Base-by-base conservation (phyloP, 495 filamentous ascomycete species). In the Penicillium samsonianum region DNA sequence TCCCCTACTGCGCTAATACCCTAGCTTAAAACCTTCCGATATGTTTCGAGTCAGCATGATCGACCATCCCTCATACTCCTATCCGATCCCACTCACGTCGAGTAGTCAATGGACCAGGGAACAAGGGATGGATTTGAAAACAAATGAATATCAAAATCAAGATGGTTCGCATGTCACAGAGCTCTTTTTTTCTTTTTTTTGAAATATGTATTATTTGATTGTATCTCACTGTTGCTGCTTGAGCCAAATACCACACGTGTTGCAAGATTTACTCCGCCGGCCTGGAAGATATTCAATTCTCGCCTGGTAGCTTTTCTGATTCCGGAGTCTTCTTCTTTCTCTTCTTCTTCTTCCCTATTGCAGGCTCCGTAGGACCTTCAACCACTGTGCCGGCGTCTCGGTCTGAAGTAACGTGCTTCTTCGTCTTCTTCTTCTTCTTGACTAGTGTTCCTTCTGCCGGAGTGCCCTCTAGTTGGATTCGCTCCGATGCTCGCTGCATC, bases 401-500 rank as follows among this genome's bases (percentile, higher is more conserved):
- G 5, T 11, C 25, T 17, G 23, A 12, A 43, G 44, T 28, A 46
- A 31, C 45, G 8, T 44, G 40, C 51, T 59, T 62, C 37, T 65
- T 75, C 11, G 77, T 74, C 68, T 81, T 84, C 68, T 84, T 87
- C 74, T 90, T 93, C 72, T 87, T 92, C 76, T 84, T 89, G 7
- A 96, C 85, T 26, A 91, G 74, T 6, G 80, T 86, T 11, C 88
- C 90, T 59, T 90, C 90, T 5, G 75, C 75, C n/a, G 85, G 81
- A 4, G 85, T 83, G 4, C 85, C 89, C 55, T 89, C 82, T 28
- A 84, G 80, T 67, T 90, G 80, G 33, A 95, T 87, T 50, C 90
- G 75, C 74, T 98, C 92, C 33, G 90, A 89, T 16, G 88, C 89
- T 62, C 91, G 77, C 73, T 97, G 92, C 91, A 98, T 97, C 70